Conservation (phyloP, 148 eudicot genomes). For the Rhododendron simsii region DNA sequence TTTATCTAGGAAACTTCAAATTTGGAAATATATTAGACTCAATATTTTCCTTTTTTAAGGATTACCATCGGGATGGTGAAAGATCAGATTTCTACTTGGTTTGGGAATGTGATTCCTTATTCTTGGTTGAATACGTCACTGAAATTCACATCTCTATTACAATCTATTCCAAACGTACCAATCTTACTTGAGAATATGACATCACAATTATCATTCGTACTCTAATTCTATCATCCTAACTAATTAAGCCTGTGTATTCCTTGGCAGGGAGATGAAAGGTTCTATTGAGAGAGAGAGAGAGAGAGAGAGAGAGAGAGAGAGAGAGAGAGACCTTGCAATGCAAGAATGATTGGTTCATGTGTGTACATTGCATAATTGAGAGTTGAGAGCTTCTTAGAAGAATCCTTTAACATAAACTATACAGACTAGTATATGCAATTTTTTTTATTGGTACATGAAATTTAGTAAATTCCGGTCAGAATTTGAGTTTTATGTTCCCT, state of each 20-base stretch:
- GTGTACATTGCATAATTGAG: slow-evolving; percentile 18
- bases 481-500: slow-evolving; percentile 33
- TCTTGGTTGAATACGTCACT: background rate
- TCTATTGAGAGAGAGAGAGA: background rate
- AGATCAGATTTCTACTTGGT: background rate
- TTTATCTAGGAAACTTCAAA: background rate
- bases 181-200: too few relatives aligned
- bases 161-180: background rate
- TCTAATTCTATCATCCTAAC: background rate
- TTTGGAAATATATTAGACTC: background rate
- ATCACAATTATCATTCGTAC: background rate
- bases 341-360: slow-evolving; percentile 29
- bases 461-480: slow-evolving; percentile 11
- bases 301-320: background rate
- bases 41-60: background rate
- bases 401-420: slow-evolving; percentile 2
- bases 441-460: background rate
- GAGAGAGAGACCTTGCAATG: background rate
- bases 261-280: background rate
- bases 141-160: background rate
- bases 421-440: background rate
- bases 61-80: background rate
- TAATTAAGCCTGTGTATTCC: background rate
- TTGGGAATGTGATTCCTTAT: background rate
- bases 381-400: slow-evolving; percentile 19